Percentiles rank a stretch among this genome's conserved stretches.
Evolutionary conservation across 2,329 filamentous ascomycete genomes (phyloP).

Genomic region (Fusarium sarcochroum): DNA sequence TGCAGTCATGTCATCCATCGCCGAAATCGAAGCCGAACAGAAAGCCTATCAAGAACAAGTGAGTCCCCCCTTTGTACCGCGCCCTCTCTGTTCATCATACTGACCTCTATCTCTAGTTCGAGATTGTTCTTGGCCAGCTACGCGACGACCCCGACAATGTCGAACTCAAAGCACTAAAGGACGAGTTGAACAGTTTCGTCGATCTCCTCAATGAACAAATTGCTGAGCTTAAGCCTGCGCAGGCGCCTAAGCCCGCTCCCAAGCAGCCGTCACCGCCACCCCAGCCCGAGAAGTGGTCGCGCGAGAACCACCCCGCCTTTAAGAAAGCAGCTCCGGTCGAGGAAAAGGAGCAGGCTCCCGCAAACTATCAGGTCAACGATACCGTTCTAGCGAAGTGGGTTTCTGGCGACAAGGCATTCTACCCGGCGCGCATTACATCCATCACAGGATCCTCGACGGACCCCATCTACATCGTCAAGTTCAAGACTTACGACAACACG

Average conservation of each 20-base stretch:
- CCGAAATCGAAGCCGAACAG: slow-evolving; percentile 66
- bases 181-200: slow-evolving; percentile 87
- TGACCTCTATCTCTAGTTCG: slow-evolving; percentile 69
- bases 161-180: slow-evolving; percentile 82
- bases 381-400: slow-evolving; percentile 91
- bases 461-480: slow-evolving; percentile 94
- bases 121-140: slow-evolving; percentile 81
- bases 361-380: slow-evolving; percentile 87
- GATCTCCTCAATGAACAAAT: slow-evolving; percentile 83
- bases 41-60: slow-evolving; percentile 71
- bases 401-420: slow-evolving; percentile 90
- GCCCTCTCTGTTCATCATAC: slow-evolving; percentile 3
- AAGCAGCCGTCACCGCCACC: slow-evolving; percentile 64
- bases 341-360: slow-evolving; percentile 65
- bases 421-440: slow-evolving; percentile 91
- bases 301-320: slow-evolving; percentile 84
- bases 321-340: slow-evolving; percentile 67
- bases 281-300: slow-evolving; percentile 80
- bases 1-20: slow-evolving; percentile 50
- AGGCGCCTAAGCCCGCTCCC: slow-evolving; percentile 61
- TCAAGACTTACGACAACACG: slow-evolving; percentile 89
- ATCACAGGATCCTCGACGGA: slow-evolving; percentile 93
- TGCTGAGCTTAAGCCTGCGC: slow-evolving; percentile 77
- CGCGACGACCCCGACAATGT: slow-evolving; percentile 84
- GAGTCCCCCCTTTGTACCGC: slow-evolving; percentile 34